These are phyloP conservation scores for Fusarium nanum DNA, from an alignment of 2,329 filamentous ascomycete genomes.

Conservation along the genomic window DNA sequence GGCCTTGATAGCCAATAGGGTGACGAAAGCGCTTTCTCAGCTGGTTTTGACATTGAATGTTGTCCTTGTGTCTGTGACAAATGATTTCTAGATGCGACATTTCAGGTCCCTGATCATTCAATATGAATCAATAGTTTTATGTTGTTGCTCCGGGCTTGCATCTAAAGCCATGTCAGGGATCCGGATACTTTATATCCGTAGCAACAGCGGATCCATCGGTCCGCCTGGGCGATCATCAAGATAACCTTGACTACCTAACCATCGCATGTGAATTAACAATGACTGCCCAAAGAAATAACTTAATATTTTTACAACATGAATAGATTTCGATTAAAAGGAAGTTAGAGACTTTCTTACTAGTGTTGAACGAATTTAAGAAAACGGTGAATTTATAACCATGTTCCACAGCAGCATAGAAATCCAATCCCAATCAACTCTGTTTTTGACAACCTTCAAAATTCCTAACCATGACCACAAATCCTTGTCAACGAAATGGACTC, in stretches of 20 bases:
- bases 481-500: constrained; percentile 44
- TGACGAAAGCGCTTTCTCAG: background rate
- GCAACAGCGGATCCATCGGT: background rate
- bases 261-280: background rate
- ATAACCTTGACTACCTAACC: background rate
- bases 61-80: background rate
- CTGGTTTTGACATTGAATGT: background rate
- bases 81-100: background rate
- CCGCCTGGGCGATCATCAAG: background rate
- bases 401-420: constrained; percentile 17
- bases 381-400: background rate
- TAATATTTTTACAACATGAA: background rate
- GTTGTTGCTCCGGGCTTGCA: background rate
- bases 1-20: constrained; percentile 9
- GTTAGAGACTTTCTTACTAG: background rate
- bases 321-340: too few species aligned
- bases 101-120: background rate
- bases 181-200: background rate
- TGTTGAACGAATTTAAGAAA: background rate
- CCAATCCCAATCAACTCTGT: background rate
- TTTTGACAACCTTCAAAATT: constrained; percentile 5
- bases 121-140: background rate
- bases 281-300: background rate
- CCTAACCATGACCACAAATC: constrained; percentile 6
- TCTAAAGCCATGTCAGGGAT: background rate